phyloP scores from a whole-genome alignment of 257 asterid genomes.

The Solanum sitiens region DNA sequence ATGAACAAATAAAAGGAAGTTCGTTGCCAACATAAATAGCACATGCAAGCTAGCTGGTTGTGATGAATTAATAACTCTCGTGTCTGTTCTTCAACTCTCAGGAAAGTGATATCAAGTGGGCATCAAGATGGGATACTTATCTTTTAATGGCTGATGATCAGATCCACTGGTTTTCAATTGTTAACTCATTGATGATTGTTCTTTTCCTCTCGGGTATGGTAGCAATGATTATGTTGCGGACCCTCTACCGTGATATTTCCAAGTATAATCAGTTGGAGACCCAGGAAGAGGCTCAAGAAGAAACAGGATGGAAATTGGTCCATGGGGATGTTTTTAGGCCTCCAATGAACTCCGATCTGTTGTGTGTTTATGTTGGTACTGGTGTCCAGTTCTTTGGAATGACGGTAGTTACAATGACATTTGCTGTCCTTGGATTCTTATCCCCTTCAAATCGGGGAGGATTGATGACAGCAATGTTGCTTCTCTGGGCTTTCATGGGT shows the following conservation, averaged over 20 bases:
- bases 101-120: slow-evolving; percentile 93
- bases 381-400: slow-evolving; percentile 80
- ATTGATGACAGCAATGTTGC: slow-evolving; percentile 84
- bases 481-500: slow-evolving; percentile 93
- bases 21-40: background rate
- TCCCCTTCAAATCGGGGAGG: slow-evolving; percentile 95
- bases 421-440: slow-evolving; percentile 75
- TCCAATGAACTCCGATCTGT: slow-evolving; percentile 67
- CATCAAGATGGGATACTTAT: slow-evolving; percentile 91
- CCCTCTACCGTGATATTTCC: slow-evolving; percentile 81
- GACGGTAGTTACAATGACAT: slow-evolving; percentile 71
- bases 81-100: slow-evolving; percentile 11
- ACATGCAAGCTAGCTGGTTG: background rate
- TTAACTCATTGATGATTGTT: slow-evolving; percentile 85
- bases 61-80: background rate
- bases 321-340: slow-evolving; percentile 91
- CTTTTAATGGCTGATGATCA: slow-evolving; percentile 89
- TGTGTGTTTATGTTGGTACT: slow-evolving; percentile 79
- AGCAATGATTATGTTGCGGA: slow-evolving; percentile 87
- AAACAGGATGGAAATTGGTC: slow-evolving; percentile 93
- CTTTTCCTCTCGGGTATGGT: slow-evolving; percentile 91
- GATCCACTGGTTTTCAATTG: slow-evolving; percentile 89
- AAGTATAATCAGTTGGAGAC: slow-evolving; percentile 85
- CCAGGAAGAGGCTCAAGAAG: slow-evolving; percentile 93
- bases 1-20: background rate